phyloP scores from a whole-genome alignment of 2,329 filamentous ascomycete genomes.

The Exserohilum turcica region DNA sequence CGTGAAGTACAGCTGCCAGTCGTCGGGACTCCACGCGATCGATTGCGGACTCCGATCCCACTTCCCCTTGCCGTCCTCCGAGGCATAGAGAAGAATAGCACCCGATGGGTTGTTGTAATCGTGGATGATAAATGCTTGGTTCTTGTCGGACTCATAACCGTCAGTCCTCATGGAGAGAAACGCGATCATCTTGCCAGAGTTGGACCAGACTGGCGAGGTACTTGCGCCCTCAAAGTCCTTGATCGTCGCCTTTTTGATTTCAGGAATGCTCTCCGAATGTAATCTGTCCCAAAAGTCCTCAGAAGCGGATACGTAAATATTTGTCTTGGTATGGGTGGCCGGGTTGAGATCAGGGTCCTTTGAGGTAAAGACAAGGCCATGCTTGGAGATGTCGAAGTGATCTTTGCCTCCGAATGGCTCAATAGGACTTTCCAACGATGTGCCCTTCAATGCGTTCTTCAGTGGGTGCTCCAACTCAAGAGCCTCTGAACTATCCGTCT shows the following conservation, averaged over 20 bases:
- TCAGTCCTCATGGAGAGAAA: slow-evolving; percentile 79
- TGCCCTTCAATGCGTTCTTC: slow-evolving; percentile 68
- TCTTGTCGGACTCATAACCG: slow-evolving; percentile 82
- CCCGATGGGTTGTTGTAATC: slow-evolving; percentile 63
- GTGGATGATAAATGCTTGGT: slow-evolving; percentile 68
- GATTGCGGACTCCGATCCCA: slow-evolving; percentile 61
- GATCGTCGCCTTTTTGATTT: slow-evolving; percentile 61
- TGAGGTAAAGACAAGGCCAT: slow-evolving; percentile 73
- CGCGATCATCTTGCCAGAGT: slow-evolving; percentile 70
- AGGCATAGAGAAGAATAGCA: slow-evolving; percentile 64
- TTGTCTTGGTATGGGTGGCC: slow-evolving; percentile 78
- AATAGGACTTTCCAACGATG: slow-evolving; percentile 67
- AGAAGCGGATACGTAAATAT: slow-evolving; percentile 72
- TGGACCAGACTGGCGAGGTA: slow-evolving; percentile 72
- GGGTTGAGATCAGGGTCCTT: slow-evolving; percentile 74
- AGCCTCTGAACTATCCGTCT: slow-evolving; percentile 9
- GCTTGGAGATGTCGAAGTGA: slow-evolving; percentile 76
- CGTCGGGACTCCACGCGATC: slow-evolving; percentile 58
- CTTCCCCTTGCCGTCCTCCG: slow-evolving; percentile 64
- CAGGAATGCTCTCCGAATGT: slow-evolving; percentile 12
- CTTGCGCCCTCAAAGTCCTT: slow-evolving; percentile 68
- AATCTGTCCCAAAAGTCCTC: slow-evolving; percentile 57
- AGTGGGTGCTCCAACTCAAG: slow-evolving; percentile 46
- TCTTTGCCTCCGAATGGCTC: slow-evolving; percentile 77
- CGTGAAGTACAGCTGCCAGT: slow-evolving; percentile 69